A percentile compares a stretch with the other conserved stretches of the same genome.
phyloP scores from a whole-genome alignment of 202 grass and related monocot species.

The Eragrostis tef region DNA sequence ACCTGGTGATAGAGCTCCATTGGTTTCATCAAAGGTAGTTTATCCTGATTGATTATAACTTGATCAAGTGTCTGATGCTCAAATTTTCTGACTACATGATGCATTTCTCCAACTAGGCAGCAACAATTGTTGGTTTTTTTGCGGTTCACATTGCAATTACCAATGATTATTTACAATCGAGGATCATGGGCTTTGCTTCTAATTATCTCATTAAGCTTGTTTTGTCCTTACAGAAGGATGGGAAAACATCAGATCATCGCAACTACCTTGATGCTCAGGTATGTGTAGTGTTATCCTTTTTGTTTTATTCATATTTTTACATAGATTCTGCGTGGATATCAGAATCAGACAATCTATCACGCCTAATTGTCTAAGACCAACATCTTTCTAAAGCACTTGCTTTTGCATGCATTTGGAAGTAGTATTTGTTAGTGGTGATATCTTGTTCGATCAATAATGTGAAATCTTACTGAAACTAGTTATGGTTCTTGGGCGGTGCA shows the following conservation, averaged over 20 bases:
- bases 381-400: not conserved
- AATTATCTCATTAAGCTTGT: slow-evolving; percentile 45
- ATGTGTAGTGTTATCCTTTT: slow-evolving; percentile 21
- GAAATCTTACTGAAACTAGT: not conserved
- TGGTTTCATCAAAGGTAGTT: slow-evolving; percentile 85
- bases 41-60: slow-evolving; percentile 4
- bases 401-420: slow-evolving; percentile 3
- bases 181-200: not conserved
- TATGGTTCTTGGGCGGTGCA: not conserved
- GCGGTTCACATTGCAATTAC: not conserved
- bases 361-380: not conserved
- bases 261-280: slow-evolving; percentile 97
- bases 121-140: slow-evolving; percentile 16
- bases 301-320: not conserved
- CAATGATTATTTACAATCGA: slow-evolving; percentile 12
- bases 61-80: not conserved
- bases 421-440: not conserved
- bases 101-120: not conserved
- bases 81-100: slow-evolving; percentile 20
- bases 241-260: slow-evolving; percentile 70
- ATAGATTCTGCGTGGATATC: not conserved
- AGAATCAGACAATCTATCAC: slow-evolving; percentile 13
- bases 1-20: slow-evolving; percentile 86
- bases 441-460: not conserved
- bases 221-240: slow-evolving; percentile 69